Base-by-base conservation (phyloP, 768 basidiomycete genomes). In the Tricholoma sp. region DNA sequence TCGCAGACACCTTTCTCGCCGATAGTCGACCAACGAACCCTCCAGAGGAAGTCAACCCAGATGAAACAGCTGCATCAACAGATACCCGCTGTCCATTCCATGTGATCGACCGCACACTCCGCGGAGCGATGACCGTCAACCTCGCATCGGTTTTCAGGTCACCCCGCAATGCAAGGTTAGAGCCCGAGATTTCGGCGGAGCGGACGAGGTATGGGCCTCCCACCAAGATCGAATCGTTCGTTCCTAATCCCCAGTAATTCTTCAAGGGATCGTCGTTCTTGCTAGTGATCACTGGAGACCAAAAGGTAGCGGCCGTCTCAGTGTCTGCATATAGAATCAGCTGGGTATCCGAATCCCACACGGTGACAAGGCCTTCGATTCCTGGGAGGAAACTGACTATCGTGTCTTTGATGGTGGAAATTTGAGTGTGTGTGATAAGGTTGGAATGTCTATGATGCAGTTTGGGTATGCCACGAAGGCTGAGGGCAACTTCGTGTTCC, bases 171-270 rank as follows among this genome's bases (percentile, higher is more conserved):
- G 79, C 79, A 5, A 94, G 80, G 8, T 50, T 75, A 59, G 68
- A 79, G 56, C 78, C 77, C 3, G 69, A 69, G 41, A 86, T 72
- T 14, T 71, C 71, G 0, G 83, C 85, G 37, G 71, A 78, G 24
- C 85, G 82, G 5, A 86, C 83, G 31, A 87, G 77, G 61, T 86
- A 81, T 0, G 85, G 85, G 0, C 85, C 85, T 19, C 82, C 81
- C 22, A 87, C 76, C 0, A 94, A 74, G 22, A 88, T 75, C 10
- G 86, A 82, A 3, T 76, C 67, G 62, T 91, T 91, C 21, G 86
- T 84, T 24, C 91, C 90, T 52, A 89, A 72, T 53, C 83, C 76
- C 85, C 86, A 92, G 75, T 76, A 91, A 61, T 81, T 83, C 41
- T 73, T 73, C 55, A 86, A 76, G 11, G 78, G 73, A 27, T 77